A percentile compares a stretch with the other conserved stretches of the same genome.
Conservation (phyloP, 768 basidiomycete genomes). For the Leccinum subtestaceum region DNA sequence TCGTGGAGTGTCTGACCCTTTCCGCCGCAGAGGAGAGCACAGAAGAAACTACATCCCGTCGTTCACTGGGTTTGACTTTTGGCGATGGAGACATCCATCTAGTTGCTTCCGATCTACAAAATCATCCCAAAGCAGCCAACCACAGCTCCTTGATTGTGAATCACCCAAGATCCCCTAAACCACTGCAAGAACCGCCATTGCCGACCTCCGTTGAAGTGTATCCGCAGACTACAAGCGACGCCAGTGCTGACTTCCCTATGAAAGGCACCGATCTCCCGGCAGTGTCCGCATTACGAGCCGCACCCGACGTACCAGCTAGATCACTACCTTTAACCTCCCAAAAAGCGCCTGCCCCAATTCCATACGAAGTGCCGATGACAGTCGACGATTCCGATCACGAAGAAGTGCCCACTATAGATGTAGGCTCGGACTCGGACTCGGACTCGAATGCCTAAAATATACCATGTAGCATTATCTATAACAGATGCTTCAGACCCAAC, state of each 20-base stretch:
- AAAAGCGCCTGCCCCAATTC: constrained; percentile 4
- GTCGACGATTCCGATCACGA: constrained; percentile 59
- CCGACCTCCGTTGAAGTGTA: background rate
- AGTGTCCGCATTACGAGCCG: background rate
- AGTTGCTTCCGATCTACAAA: constrained; percentile 1
- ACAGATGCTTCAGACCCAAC: background rate
- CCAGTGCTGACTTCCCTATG: background rate
- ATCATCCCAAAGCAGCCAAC: background rate
- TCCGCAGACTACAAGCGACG: constrained; percentile 1
- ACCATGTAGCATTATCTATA: background rate
- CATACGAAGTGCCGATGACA: constrained; percentile 9
- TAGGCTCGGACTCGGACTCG: constrained; percentile 81
- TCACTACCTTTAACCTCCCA: background rate
- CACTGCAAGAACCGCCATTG: background rate
- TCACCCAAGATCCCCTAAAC: background rate
- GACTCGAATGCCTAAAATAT: constrained; percentile 54
- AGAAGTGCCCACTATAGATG: constrained; percentile 73
- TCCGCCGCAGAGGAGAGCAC: constrained; percentile 60
- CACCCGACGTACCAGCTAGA: background rate
- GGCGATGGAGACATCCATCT: constrained; percentile 2
- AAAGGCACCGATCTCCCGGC: background rate
- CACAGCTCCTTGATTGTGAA: background rate
- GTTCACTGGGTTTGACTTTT: constrained; percentile 37
- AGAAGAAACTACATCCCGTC: constrained; percentile 54
- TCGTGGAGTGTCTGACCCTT: constrained; percentile 58